These are phyloP conservation scores for Triticum dicoccoides DNA, from an alignment of 176 grass and related monocot genomes.

Conservation along the genomic window DNA sequence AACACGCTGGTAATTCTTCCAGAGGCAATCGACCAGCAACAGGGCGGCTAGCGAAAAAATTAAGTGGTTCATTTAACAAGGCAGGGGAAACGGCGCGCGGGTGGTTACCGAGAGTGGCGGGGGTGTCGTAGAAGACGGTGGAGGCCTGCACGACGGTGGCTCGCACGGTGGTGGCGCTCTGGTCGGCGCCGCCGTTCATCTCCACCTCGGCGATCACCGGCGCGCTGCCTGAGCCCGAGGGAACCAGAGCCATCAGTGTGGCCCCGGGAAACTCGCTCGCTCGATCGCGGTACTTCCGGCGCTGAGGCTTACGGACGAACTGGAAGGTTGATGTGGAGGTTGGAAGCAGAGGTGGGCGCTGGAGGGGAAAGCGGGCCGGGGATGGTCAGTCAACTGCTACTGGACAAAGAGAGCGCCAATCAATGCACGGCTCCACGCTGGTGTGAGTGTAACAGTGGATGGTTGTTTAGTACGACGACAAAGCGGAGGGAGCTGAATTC, in stretches of 20 bases:
- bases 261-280: background rate
- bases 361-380: too few relatives aligned
- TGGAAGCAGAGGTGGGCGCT: background rate
- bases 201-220: slow-evolving; percentile 80
- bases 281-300: slow-evolving; percentile 20
- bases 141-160: slow-evolving; percentile 93
- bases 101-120: slow-evolving; percentile 59
- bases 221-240: slow-evolving; percentile 36
- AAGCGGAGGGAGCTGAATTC: too few relatives aligned
- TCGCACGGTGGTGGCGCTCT: slow-evolving; percentile 47
- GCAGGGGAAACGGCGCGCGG: background rate
- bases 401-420: too few relatives aligned
- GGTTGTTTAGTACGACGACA: too few relatives aligned
- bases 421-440: too few relatives aligned
- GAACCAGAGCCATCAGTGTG: slow-evolving; percentile 44
- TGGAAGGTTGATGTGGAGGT: slow-evolving; percentile 45
- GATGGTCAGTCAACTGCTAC: too few relatives aligned
- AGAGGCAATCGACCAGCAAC: background rate
- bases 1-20: background rate
- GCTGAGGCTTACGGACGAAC: slow-evolving; percentile 44
- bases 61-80: background rate
- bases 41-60: background rate
- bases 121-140: slow-evolving; percentile 90
- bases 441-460: too few relatives aligned
- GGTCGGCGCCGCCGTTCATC: slow-evolving; percentile 68